Percentiles rank a stretch among this genome's conserved stretches.
phyloP scores from a whole-genome alignment of 192 early-diverging fungal species.

The Cladochytrium replicatum region DNA sequence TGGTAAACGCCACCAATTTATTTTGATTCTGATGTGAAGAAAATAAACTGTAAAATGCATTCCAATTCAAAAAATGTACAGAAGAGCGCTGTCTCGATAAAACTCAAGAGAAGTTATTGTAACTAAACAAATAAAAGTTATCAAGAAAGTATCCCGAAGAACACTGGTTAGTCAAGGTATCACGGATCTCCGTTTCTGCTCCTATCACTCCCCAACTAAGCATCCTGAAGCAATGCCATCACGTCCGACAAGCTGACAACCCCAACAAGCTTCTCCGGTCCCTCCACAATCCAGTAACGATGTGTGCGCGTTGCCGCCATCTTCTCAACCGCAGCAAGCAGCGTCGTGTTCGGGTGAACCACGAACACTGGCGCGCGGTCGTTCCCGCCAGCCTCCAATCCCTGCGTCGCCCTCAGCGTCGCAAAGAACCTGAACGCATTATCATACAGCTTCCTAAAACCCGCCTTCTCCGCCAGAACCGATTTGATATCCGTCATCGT shows the following conservation, averaged over 20 bases:
- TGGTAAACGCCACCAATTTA: too few relatives aligned
- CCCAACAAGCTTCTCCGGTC: slow-evolving; percentile 25
- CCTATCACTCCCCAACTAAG: too few relatives aligned
- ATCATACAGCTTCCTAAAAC: slow-evolving; percentile 32
- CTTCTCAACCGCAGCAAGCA: slow-evolving; percentile 41
- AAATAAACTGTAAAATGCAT: too few relatives aligned
- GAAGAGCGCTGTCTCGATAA: too few relatives aligned
- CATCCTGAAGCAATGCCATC: slow-evolving; percentile 31
- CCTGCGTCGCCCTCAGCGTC: slow-evolving; percentile 22
- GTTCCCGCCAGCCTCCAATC: slow-evolving; percentile 18
- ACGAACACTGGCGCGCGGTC: slow-evolving; percentile 28
- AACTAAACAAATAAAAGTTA: too few relatives aligned
- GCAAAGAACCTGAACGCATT: slow-evolving; percentile 32
- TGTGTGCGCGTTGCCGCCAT: slow-evolving; percentile 40
- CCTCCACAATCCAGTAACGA: slow-evolving; percentile 38
- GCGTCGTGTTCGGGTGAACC: slow-evolving; percentile 30
- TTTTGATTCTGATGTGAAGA: too few relatives aligned
- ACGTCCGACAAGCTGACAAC: slow-evolving; percentile 30
- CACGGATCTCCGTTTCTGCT: too few relatives aligned
- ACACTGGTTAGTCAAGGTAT: too few relatives aligned
- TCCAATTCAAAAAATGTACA: too few relatives aligned
- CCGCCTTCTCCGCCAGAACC: slow-evolving; percentile 27
- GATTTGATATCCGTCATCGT: slow-evolving; percentile 40
- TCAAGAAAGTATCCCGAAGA: too few relatives aligned
- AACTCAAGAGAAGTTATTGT: too few relatives aligned